Percentiles rank a stretch among this genome's conserved stretches.
These are phyloP conservation scores for Globisporangium canariense DNA, from an alignment of 352 stramenopile species.

Conservation along the genomic window DNA sequence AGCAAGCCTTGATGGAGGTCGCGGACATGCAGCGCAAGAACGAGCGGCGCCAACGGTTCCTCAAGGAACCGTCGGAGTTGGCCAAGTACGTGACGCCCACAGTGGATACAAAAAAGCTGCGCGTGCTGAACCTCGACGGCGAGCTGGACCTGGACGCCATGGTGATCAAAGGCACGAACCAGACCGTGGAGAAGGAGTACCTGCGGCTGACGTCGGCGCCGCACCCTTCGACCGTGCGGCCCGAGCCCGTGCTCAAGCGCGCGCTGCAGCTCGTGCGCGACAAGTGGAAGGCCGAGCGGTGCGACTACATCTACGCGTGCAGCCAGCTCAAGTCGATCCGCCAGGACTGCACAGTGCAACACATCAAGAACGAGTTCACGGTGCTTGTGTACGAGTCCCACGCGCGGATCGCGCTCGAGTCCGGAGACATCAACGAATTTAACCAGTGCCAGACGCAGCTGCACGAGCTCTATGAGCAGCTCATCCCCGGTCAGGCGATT, in stretches of 20 bases:
- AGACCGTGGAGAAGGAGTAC: slow-evolving; percentile 97
- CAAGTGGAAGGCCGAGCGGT: slow-evolving; percentile 83
- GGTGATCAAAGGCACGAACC: slow-evolving; percentile 94
- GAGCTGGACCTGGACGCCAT: slow-evolving; percentile 85
- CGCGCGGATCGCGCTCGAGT: slow-evolving; percentile 94
- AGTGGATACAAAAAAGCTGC: slow-evolving; percentile 67
- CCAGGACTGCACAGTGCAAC: slow-evolving; percentile 97
- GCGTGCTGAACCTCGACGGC: slow-evolving; percentile 72
- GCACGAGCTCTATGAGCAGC: slow-evolving; percentile 83
- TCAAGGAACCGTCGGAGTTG: slow-evolving; percentile 66
- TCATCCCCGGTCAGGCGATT: slow-evolving; percentile 64
- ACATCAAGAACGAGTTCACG: slow-evolving; percentile 97
- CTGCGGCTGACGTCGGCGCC: slow-evolving; percentile 96
- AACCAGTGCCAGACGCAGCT: slow-evolving; percentile 94
- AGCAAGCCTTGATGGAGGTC: slow-evolving; percentile 27
- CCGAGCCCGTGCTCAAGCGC: slow-evolving; percentile 88
- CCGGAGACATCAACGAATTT: slow-evolving; percentile 95
- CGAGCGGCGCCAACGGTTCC: slow-evolving; percentile 71
- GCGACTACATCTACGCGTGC: slow-evolving; percentile 95
- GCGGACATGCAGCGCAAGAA: slow-evolving; percentile 64
- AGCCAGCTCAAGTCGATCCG: slow-evolving; percentile 99
- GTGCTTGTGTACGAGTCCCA: slow-evolving; percentile 98
- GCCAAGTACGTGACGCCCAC: slow-evolving; percentile 59
- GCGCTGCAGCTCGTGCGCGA: slow-evolving; percentile 85
- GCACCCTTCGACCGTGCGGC: slow-evolving; percentile 93